Conservation (phyloP, 257 asterid species). For the Asclepias syriaca region DNA sequence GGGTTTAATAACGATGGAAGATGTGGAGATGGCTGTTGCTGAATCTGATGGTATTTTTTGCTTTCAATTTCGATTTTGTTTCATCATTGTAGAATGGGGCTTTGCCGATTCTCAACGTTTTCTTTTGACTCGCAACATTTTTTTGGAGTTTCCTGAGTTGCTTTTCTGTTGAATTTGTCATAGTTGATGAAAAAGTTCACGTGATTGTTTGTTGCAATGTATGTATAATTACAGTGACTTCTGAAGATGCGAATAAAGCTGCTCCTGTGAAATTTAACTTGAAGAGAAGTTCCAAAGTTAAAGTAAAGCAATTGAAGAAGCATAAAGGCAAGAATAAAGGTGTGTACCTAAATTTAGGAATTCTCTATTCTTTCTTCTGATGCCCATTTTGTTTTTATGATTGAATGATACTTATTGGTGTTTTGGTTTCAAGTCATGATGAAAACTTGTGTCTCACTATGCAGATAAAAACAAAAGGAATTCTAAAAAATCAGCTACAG, state of each 20-base stretch:
- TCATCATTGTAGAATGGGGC: neutral
- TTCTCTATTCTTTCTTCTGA: neutral
- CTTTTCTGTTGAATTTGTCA: neutral
- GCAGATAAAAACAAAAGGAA: conserved; percentile 50
- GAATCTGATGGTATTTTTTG: conserved; percentile 12
- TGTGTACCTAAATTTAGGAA: too few relatives aligned
- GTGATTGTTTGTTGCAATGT: neutral
- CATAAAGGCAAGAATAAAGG: conserved; percentile 42
- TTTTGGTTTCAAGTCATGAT: neutral
- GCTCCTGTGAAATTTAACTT: conserved; percentile 41
- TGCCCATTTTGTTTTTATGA: neutral
- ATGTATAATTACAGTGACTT: conserved; percentile 26
- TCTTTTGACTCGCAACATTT: neutral
- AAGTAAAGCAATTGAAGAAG: conserved; percentile 45
- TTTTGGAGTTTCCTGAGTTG: neutral
- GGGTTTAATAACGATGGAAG: conserved; percentile 64
- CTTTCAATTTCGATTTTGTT: neutral
- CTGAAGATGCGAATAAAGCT: conserved; percentile 27
- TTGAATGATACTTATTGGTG: neutral
- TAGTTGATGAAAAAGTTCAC: neutral
- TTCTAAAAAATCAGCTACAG: conserved; percentile 25
- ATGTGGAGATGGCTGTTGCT: conserved; percentile 70
- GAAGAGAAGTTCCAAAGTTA: conserved; percentile 54
- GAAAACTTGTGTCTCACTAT: neutral
- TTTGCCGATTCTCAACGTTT: neutral